Conservation (phyloP, 2,329 filamentous ascomycete genomes). For the Drechslera avenae region DNA sequence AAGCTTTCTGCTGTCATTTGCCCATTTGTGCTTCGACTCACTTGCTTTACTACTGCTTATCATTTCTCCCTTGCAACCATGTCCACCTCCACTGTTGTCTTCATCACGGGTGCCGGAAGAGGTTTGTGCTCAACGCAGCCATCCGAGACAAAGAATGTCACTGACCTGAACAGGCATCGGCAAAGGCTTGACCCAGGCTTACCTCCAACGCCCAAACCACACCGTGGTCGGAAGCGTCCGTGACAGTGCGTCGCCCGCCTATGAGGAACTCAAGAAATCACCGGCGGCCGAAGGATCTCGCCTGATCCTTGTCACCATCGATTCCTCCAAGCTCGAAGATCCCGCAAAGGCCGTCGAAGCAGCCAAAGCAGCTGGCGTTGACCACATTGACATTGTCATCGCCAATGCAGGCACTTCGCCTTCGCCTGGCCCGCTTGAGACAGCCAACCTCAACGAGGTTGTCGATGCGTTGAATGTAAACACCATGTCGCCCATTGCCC, state of each 20-base stretch:
- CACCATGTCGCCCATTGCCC: slow-evolving; percentile 34
- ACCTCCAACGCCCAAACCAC: slow-evolving; percentile 18
- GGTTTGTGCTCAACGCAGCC: too few relatives aligned
- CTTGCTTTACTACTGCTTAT: too few relatives aligned
- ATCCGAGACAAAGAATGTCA: too few relatives aligned
- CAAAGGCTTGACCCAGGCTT: slow-evolving; percentile 8
- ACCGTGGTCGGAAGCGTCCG: slow-evolving; percentile 27
- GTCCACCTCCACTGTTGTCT: too few relatives aligned
- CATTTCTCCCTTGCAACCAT: too few relatives aligned
- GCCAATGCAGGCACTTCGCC: slow-evolving; percentile 57
- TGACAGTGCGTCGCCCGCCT: neutral
- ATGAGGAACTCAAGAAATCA: slow-evolving; percentile 11
- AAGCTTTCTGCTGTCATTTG: too few relatives aligned
- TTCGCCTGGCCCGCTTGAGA: neutral
- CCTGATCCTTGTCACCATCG: slow-evolving; percentile 25
- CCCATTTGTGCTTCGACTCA: too few relatives aligned
- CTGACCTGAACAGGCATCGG: slow-evolving; percentile 25
- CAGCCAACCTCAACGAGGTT: neutral
- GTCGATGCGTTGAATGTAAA: slow-evolving; percentile 49
- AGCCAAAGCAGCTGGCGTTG: slow-evolving; percentile 38
- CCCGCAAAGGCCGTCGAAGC: slow-evolving; percentile 16
- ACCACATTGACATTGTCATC: slow-evolving; percentile 57
- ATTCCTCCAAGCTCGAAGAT: slow-evolving; percentile 7
- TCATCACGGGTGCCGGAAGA: too few relatives aligned
- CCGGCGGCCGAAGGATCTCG: slow-evolving; percentile 42